Base-by-base conservation (phyloP, 2,329 filamentous ascomycete species). In the Penicillium sp. region DNA sequence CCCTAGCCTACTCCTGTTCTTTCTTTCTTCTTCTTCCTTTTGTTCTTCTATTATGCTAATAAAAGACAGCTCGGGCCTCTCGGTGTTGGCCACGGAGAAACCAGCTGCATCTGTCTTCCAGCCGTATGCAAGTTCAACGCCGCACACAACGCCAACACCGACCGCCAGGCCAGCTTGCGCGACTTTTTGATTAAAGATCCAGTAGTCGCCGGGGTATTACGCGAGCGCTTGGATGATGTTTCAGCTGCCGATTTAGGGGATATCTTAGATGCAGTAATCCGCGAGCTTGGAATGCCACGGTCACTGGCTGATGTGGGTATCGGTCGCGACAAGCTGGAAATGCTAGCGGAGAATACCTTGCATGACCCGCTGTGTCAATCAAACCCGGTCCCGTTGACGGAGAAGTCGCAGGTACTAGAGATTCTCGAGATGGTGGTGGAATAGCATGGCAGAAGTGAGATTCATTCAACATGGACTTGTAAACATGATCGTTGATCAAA, bases 321-420 rank as follows among this genome's bases (percentile, higher is more conserved):
- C 18, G 30, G 33, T 35, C 39, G 38, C 14, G 41, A 31, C 30
- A 24, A 48, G 7, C 27, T 48, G 25, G 46, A 48, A 22, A 40
- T 40, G 18, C 38, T 48, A 13, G 46, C 46, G 9, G 39, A 35
- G n/a, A 35, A 48, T 22, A 43, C 22, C 11, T 43, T 48, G 30
- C 30, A 48, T 22, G 46, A 43, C 28, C 46, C 18, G 4, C 30
- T 48, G 38, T 38, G 35, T 11, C 35, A 38, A 6, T 38, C 39
- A 14, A 48, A 48, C 30, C 46, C 39, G 20, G 46, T 48, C 20
- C 22, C 46, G 8, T 43, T 48, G 46, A 48, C 35, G 35, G 18
- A 48, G 4, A 28, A 48, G 39, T 22, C 31, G 24, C 28, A 43
- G 10, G 28, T 48, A 7, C 10, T 48, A 22, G 30, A 48, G 6